Base-by-base conservation (phyloP, 441 rosid species). In the Oxalis stricta region DNA sequence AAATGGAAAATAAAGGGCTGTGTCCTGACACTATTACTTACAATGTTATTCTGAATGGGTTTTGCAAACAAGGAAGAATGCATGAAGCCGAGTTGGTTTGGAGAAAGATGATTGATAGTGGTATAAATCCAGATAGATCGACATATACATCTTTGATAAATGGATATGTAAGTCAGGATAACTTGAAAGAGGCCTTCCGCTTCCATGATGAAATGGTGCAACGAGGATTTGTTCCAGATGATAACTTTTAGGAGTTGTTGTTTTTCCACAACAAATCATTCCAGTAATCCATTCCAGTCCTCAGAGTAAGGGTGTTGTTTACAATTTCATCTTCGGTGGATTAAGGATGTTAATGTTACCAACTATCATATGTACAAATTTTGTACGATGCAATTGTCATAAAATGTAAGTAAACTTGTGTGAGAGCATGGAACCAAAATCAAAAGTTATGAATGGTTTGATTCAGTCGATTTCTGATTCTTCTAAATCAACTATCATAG, bases 141-240 rank as follows among this genome's bases (percentile, higher is more conserved):
- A 78, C 89, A 3, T 87, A 78, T 56, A 65, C 69, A 10, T 58
- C 77, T 41, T 58, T 87, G 65, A 87, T 80, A 50, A 83, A 83
- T 69, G 94, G 96, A 33, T 67, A 70, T 56, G 94, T 78, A 41
- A 58, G 65, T 38, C 82, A 60, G 40, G 87, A 80, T 55, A 81
- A 78, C 69, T 63, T 87, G 61, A 76, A 69, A 23, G 86, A 69
- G 52, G 96, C 96, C 26, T 87, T 87, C 71, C 66, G 73, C 30
- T 76, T 71, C 53, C 97, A 87, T 53, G 81, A 81, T 50, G 92
- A 87, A 63, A 87, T 87, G 94, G 49, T 87, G 50, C 77, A 55
- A 48, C 73, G 76, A 55, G 95, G 97, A 13, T 75, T 88, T 57
- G 78, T 75, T 45, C 97, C 93, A 6, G 93, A 87, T 52, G 95